A percentile compares a stretch with the other conserved stretches of the same genome.
These are phyloP conservation scores for Pythium dissotocum DNA, from an alignment of 352 stramenopile species.

Conservation along the genomic window DNA sequence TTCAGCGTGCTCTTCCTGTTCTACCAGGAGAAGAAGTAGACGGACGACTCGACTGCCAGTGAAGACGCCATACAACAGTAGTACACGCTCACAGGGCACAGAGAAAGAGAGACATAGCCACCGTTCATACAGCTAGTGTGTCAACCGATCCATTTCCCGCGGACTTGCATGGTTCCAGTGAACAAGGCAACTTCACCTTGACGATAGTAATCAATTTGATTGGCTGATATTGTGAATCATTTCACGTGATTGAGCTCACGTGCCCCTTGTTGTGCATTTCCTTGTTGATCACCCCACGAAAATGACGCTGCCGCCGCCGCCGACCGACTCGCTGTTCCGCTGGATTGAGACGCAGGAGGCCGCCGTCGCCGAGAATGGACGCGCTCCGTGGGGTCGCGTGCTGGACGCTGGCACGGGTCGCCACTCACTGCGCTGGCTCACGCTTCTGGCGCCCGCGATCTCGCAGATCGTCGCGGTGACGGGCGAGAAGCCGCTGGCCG, in stretches of 20 bases:
- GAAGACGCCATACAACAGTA: background rate
- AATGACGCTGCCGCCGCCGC: slow-evolving; percentile 5
- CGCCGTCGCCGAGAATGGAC: background rate
- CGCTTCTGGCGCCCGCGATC: slow-evolving; percentile 38
- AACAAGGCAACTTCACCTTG: too few species aligned
- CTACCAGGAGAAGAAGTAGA: slow-evolving; percentile 64
- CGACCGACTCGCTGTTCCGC: slow-evolving; percentile 50
- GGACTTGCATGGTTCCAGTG: too few species aligned
- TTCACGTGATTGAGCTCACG: background rate
- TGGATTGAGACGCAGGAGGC: slow-evolving; percentile 47
- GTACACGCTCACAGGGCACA: background rate
- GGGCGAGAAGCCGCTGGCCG: slow-evolving; percentile 42
- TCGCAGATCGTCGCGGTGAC: slow-evolving; percentile 52
- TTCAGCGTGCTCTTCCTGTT: slow-evolving; percentile 92
- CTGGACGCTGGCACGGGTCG: slow-evolving; percentile 83
- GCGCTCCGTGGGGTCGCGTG: slow-evolving; percentile 40
- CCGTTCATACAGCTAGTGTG: background rate
- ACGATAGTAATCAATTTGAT: background rate
- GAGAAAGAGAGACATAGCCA: slow-evolving; percentile 1
- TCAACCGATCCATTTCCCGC: too few species aligned
- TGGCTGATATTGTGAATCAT: background rate
- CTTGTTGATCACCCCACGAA: slow-evolving; percentile 7
- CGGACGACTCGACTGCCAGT: background rate
- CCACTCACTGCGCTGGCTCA: slow-evolving; percentile 85
- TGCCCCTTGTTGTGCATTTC: background rate